Evolutionary conservation across 129 eudicot species (phyloP), one percentile per base, ranked within the genome.

Genomic region (Cynara cardunculus): DNA sequence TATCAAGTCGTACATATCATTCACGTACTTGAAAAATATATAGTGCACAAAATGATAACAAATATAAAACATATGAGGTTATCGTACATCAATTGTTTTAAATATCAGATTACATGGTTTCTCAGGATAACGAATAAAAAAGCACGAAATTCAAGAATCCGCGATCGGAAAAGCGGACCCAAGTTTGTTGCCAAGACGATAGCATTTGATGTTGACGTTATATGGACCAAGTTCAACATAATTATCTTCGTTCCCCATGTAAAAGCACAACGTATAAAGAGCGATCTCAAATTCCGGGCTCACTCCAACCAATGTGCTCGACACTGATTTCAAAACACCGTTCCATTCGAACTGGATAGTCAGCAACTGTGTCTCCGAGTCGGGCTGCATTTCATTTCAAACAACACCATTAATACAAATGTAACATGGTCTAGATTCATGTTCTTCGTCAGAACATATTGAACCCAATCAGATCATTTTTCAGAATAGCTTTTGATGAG

Each of bases 241-340:
- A 83, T 96, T 96, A 30, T 92, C 94, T 77, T 92, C 99, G n/a
- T 83, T 85, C 0, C 99, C 99, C 83, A 88, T 70, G 69, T 71
- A 96, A 86, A 92, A 96, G 76, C 97, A 96, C 18, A 96, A 83
- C 37, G 99, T 92, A 49, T 92, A 96, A 5, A 96, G 76, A 8
- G 97, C 99, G 18, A 96, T 62, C 78, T 96, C 99, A 26, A 96
- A 96, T 66, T 96, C 99, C 1, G 99, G 99, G 88, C 99, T 96
- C 81, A 89, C 99, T 28, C 99, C 99, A 35, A 96, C 80, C 87
- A 96, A 84, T 8, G 92, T 87, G 91, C 97, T 96, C 49, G 99
- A 96, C 1, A 96, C 91, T 0, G 94, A 88, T 86, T 96, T 96
- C 71, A 89, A 84, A 21, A 96, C 97, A 22, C 98, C 99, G 27